Conservation (phyloP, 495 filamentous ascomycete genomes). For the Schizothecium vesticola region DNA sequence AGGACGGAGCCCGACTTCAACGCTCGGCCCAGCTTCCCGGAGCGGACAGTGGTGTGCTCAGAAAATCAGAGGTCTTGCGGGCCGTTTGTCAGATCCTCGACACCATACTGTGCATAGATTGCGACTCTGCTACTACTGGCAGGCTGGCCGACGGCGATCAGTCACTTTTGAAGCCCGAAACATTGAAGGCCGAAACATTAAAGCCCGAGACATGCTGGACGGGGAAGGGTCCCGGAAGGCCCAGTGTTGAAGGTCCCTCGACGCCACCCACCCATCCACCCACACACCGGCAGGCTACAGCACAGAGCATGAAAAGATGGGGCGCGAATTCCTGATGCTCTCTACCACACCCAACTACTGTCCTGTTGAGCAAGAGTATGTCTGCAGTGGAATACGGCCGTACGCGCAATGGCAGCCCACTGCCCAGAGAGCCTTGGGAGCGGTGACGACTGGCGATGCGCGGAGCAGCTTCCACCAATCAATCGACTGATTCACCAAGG, state of each 20-base stretch:
- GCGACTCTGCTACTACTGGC: neutral
- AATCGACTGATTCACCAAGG: neutral
- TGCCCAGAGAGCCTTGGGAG: neutral
- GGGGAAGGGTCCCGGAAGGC: neutral
- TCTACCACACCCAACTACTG: neutral
- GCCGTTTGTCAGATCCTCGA: neutral
- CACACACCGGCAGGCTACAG: neutral
- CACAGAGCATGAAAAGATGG: neutral
- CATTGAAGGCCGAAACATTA: neutral
- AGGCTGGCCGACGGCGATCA: neutral
- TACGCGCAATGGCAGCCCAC: neutral
- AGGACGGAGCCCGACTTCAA: neutral
- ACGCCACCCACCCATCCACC: neutral
- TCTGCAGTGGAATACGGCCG: neutral
- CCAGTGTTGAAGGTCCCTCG: neutral
- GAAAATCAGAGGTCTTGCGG: neutral
- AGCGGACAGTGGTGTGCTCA: neutral
- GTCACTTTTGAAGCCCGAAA: neutral
- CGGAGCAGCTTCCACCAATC: neutral
- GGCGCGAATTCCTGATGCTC: neutral
- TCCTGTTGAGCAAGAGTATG: neutral
- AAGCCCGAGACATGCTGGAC: neutral
- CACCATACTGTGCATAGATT: neutral
- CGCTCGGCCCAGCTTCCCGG: neutral
- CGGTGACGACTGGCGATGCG: neutral